Conservation (phyloP, 768 basidiomycete species). For the Stropharia rugosoannulata region DNA sequence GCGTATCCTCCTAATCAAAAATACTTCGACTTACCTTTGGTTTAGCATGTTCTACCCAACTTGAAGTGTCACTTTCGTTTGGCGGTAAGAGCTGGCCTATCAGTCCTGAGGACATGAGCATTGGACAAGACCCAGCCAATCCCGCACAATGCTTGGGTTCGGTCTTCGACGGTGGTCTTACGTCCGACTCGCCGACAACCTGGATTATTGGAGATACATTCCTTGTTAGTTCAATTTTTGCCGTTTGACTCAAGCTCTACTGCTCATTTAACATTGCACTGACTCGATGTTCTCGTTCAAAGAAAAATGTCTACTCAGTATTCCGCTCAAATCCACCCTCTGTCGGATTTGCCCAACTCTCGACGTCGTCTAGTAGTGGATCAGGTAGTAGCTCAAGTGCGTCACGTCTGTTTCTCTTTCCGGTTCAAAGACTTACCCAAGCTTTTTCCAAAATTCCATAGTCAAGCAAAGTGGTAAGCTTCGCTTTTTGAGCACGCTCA, state of each 20-base stretch:
- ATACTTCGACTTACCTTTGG: neutral
- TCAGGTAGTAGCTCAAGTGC: constrained; percentile 23
- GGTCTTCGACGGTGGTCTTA: constrained; percentile 51
- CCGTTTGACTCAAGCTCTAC: too few relatives aligned
- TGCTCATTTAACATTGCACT: too few relatives aligned
- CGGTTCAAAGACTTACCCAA: too few relatives aligned
- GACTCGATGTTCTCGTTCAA: neutral
- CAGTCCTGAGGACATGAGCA: constrained; percentile 71
- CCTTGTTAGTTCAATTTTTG: constrained; percentile 38
- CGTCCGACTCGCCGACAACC: constrained; percentile 40
- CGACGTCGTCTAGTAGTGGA: constrained; percentile 32
- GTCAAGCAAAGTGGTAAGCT: too few relatives aligned
- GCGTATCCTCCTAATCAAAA: neutral
- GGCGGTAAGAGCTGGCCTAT: constrained; percentile 81
- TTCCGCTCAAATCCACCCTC: constrained; percentile 45
- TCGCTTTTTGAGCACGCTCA: too few relatives aligned
- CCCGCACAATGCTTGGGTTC: constrained; percentile 54
- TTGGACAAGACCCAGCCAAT: constrained; percentile 45
- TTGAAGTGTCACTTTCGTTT: constrained; percentile 66
- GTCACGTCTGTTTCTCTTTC: neutral
- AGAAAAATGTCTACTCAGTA: constrained; percentile 58
- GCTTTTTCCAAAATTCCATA: too few relatives aligned
- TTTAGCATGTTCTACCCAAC: constrained; percentile 62
- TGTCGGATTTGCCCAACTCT: constrained; percentile 50
- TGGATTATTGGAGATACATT: constrained; percentile 78